Percentiles rank a stretch among this genome's conserved stretches.
Conservation (phyloP, 73 alveolate genomes). For the Paramecium sonneborni region DNA sequence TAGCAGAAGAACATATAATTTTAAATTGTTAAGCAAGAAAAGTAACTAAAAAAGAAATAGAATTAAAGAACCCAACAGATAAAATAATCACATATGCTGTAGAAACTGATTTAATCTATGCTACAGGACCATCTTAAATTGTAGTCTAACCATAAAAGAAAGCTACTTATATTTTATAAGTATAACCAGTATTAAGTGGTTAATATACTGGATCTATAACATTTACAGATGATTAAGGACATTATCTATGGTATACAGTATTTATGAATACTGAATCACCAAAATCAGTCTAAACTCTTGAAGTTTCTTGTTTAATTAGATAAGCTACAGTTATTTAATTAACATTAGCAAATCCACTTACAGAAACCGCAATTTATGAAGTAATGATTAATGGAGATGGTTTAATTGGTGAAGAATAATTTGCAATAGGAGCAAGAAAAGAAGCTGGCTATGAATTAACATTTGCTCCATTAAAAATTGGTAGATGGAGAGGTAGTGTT, state of each 20-base stretch:
- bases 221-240: constrained; percentile 88
- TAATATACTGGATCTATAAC: constrained; percentile 96
- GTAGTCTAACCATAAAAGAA: constrained; percentile 61
- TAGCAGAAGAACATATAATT: constrained; percentile 97
- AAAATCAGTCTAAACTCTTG: constrained; percentile 86
- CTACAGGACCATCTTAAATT: constrained; percentile 80
- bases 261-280: constrained; percentile 86
- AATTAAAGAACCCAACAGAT: constrained; percentile 87
- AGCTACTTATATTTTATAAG: constrained; percentile 58
- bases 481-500: constrained; percentile 91
- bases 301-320: constrained; percentile 85
- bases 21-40: constrained; percentile 93
- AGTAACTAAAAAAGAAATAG: constrained; percentile 81
- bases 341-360: constrained; percentile 88
- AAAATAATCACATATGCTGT: constrained; percentile 85
- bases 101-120: constrained; percentile 95
- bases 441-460: constrained; percentile 89
- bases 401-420: constrained; percentile 82
- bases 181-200: constrained; percentile 94
- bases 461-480: constrained; percentile 93
- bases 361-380: constrained; percentile 89
- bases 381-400: constrained; percentile 95
- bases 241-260: constrained; percentile 92
- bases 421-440: constrained; percentile 84
- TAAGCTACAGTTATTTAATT: constrained; percentile 90